phyloP scores from a whole-genome alignment of 495 filamentous ascomycete species.

The Hypoxylon cercidicola region DNA sequence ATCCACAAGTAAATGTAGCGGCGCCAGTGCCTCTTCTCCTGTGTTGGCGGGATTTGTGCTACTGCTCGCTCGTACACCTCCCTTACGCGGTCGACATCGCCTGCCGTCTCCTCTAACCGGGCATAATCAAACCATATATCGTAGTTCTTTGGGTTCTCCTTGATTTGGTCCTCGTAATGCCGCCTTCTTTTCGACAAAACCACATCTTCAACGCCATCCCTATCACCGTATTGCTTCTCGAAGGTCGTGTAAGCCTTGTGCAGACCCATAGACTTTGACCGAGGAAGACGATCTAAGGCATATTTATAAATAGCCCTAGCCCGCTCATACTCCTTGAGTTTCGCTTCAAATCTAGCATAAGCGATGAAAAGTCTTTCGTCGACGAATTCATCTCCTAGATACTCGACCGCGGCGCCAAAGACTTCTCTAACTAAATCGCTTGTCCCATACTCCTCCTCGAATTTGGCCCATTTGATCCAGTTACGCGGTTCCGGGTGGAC shows the following conservation, averaged over 20 bases:
- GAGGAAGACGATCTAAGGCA: conserved; percentile 88
- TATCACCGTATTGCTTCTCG: conserved; percentile 97
- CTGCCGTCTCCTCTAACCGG: conserved; percentile 84
- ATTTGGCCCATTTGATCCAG: conserved; percentile 98
- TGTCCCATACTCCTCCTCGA: conserved; percentile 94
- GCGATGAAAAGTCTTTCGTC: conserved; percentile 95
- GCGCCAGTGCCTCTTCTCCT: conserved; percentile 97
- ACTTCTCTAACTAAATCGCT: conserved; percentile 92
- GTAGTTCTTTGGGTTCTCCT: conserved; percentile 93
- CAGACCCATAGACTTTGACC: conserved; percentile 83
- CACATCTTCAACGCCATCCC: conserved; percentile 93
- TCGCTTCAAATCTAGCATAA: conserved; percentile 91
- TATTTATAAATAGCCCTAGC: conserved; percentile 98
- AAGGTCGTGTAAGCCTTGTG: conserved; percentile 97
- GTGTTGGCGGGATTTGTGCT: conserved; percentile 92
- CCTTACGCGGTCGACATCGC: conserved; percentile 81
- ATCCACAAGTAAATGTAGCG: conserved; percentile 98
- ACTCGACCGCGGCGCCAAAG: conserved; percentile 88
- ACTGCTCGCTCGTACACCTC: conserved; percentile 97
- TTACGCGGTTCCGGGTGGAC: conserved; percentile 96
- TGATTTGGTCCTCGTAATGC: conserved; percentile 93
- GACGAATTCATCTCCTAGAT: conserved; percentile 93
- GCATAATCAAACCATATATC: conserved; percentile 97
- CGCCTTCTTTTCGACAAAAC: conserved; percentile 92
- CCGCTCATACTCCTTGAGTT: conserved; percentile 93